Evolutionary conservation across 495 filamentous ascomycete genomes (phyloP), one percentile per base, ranked within the genome.

Genomic region (Talaromyces thailandensis): DNA sequence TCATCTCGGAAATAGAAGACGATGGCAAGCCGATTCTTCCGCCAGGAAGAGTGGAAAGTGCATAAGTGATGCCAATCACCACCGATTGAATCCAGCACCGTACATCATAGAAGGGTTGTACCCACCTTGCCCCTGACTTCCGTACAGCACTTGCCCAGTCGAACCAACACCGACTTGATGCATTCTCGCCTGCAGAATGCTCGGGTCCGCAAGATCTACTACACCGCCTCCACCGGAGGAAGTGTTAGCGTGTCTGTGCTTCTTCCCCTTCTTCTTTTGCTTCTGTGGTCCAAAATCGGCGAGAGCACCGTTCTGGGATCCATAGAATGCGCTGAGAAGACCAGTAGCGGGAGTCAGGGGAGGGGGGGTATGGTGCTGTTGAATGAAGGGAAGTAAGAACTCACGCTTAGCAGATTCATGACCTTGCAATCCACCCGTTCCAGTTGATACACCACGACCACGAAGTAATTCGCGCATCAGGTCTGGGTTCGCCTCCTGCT

Each of bases 161-260:
- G 76, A 71, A 75, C 76, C 78, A 65, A 84, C 84, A 84, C 88
- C 87, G 73, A 85, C 86, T 76, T 95, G 90, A 76, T 93, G 92
- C 84, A 96, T 90, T 82, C 94, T 89, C 76, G 90, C 91, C 81
- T 97, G 94, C 83, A 99, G 86, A 83, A 98, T 96, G 84, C 92
- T 96, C 81, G 93, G 91, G 89, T 96, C 92, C 82, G 89, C 90
- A 92, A 96, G 89, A 93, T 97, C 91, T 82, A 95, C 92, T 91
- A 96, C 86, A 84, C 88, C 91, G 82, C 91, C 91, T 84, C 91
- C 91, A 84, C 90, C 93, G 86, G 92, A 94, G 89, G 92, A 96
- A 93, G 92, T 96, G 90, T 96, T 95, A 94, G 92, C 92, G 88
- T 96, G 91, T 88, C 91, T 95, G 81, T 95, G 92, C 89, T 95